Conservation (phyloP, 2,329 filamentous ascomycete genomes). For the Penicillium sp. region DNA sequence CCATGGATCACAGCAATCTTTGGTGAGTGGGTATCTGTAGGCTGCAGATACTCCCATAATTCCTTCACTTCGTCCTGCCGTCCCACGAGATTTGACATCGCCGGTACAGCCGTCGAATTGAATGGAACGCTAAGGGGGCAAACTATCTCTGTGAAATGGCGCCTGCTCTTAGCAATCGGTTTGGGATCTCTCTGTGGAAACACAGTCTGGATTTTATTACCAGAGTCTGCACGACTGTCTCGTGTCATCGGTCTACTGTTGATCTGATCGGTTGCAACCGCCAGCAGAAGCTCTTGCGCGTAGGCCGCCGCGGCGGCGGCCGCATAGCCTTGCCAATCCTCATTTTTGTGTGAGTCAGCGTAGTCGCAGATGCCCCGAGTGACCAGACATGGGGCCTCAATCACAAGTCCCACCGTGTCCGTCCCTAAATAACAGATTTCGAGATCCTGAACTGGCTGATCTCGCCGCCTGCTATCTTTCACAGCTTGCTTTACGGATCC, state of each 20-base stretch:
- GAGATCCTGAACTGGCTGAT: not conserved
- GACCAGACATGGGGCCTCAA: not conserved
- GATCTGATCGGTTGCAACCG: not conserved
- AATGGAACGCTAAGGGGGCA: conserved; percentile 7
- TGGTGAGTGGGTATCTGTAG: conserved; percentile 1
- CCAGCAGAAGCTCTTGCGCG: conserved; percentile 2
- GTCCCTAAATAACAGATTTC: not conserved
- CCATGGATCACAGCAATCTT: conserved; percentile 18
- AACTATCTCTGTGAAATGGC: not conserved
- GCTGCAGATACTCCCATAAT: conserved; percentile 13
- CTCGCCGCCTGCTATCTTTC: conserved; percentile 1
- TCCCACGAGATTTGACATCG: conserved; percentile 11
- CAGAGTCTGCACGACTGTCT: not conserved
- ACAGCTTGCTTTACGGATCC: conserved; percentile 2
- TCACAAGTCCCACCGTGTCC: not conserved
- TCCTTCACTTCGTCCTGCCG: conserved; percentile 12
- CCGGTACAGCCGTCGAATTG: conserved; percentile 9
- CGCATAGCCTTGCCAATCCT: conserved; percentile 1
- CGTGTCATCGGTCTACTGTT: not conserved
- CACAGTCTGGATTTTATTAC: not conserved
- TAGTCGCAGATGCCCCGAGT: conserved; percentile 5
- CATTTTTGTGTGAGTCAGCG: conserved; percentile 3
- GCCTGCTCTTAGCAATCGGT: too few relatives aligned
- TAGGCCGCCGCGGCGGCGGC: not conserved
- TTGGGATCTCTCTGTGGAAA: too few relatives aligned